These are phyloP conservation scores for Xerocomellus intermedius DNA, from an alignment of 768 basidiomycete genomes.

Conservation along the genomic window DNA sequence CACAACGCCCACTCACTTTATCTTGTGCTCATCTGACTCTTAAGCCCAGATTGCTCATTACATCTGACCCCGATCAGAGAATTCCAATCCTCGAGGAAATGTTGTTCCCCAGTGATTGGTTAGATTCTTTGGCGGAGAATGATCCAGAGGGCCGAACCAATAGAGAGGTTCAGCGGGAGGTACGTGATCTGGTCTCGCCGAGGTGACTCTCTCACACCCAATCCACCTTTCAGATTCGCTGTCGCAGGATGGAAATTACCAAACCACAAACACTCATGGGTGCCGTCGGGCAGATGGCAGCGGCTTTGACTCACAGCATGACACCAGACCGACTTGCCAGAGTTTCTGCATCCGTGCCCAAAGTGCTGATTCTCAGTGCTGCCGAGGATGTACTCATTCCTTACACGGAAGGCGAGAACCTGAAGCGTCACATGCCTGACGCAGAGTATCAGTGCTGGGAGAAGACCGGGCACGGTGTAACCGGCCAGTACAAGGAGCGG, in stretches of 20 bases:
- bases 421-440: slow-evolving; percentile 58
- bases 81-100: slow-evolving; percentile 52
- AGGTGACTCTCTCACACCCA: not conserved
- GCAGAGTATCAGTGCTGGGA: slow-evolving; percentile 59
- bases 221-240: slow-evolving; percentile 39
- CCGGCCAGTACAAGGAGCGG: slow-evolving; percentile 44
- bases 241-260: slow-evolving; percentile 48
- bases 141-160: slow-evolving; percentile 65
- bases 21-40: slow-evolving; percentile 4
- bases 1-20: not conserved
- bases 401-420: slow-evolving; percentile 45
- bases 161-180: slow-evolving; percentile 55
- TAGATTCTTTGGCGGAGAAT: slow-evolving; percentile 48
- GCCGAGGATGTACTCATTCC: slow-evolving; percentile 61
- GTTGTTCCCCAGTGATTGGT: slow-evolving; percentile 63
- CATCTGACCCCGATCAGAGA: slow-evolving; percentile 46
- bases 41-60: slow-evolving; percentile 34
- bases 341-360: slow-evolving; percentile 59
- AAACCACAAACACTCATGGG: slow-evolving; percentile 61
- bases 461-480: slow-evolving; percentile 62
- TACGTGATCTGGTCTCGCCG: slow-evolving; percentile 23
- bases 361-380: slow-evolving; percentile 66
- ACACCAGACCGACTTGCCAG: slow-evolving; percentile 42
- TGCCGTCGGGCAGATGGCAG: slow-evolving; percentile 69
- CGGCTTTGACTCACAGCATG: slow-evolving; percentile 64